Evolutionary conservation across 1,139 yeast species (phyloP).

Genomic region (Diutina scorzettiae): DNA sequence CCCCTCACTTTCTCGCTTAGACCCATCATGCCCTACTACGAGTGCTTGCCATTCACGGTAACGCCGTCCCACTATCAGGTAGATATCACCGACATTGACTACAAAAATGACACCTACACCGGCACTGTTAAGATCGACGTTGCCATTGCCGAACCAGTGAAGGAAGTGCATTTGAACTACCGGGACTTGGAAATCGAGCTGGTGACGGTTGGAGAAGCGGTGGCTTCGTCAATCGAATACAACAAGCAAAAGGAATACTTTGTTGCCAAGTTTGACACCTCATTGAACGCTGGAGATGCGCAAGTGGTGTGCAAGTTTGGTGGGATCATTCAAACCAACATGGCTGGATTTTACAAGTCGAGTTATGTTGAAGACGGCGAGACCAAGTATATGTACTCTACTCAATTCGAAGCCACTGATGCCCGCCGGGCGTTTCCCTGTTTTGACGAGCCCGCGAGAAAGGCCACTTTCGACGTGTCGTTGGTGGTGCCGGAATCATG

Average conservation of each 20-base stretch:
- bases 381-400: slow-evolving; percentile 51
- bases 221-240: background rate
- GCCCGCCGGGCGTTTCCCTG: slow-evolving; percentile 81
- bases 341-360: slow-evolving; percentile 79
- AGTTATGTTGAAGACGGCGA: slow-evolving; percentile 53
- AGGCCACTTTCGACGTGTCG: slow-evolving; percentile 43
- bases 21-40: slow-evolving; percentile 5
- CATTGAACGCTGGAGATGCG: background rate
- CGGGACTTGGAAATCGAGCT: slow-evolving; percentile 17
- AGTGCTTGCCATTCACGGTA: slow-evolving; percentile 25
- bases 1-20: too few relatives aligned
- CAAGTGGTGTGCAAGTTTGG: slow-evolving; percentile 7
- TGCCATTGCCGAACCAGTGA: slow-evolving; percentile 19
- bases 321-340: slow-evolving; percentile 17
- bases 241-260: slow-evolving; percentile 18
- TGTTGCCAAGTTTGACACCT: slow-evolving; percentile 13
- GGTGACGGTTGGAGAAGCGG: background rate
- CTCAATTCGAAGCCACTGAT: slow-evolving; percentile 81
- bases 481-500: slow-evolving; percentile 9
- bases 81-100: slow-evolving; percentile 25
- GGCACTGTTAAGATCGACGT: slow-evolving; percentile 34
- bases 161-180: slow-evolving; percentile 31
- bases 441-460: slow-evolving; percentile 68
- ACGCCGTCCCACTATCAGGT: slow-evolving; percentile 34
- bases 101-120: slow-evolving; percentile 20